Percentiles rank a stretch among this genome's conserved stretches.
These are phyloP conservation scores for Colletotrichum liriopes DNA, from an alignment of 2,329 filamentous ascomycete species.

Conservation along the genomic window DNA sequence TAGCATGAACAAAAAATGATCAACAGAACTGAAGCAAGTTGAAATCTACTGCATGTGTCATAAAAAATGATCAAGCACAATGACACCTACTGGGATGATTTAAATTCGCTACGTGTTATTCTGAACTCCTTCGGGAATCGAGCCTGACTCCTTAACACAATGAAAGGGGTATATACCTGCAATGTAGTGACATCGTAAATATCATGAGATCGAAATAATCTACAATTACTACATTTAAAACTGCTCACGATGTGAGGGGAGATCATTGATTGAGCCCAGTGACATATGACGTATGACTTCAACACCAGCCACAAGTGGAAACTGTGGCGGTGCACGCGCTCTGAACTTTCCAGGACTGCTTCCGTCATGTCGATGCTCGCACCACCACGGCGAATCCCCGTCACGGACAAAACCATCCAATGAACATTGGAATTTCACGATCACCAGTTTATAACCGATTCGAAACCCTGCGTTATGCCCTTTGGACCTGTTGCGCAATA, in stretches of 20 bases:
- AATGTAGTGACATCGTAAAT: background rate
- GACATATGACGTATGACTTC: slow-evolving; percentile 10
- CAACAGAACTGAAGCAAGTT: too few relatives aligned
- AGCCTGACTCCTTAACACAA: background rate
- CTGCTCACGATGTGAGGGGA: background rate
- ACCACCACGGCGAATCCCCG: background rate
- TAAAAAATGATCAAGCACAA: too few relatives aligned
- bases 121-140: background rate
- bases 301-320: slow-evolving; percentile 28
- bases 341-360: slow-evolving; percentile 37
- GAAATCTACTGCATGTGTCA: too few relatives aligned
- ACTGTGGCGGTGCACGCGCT: slow-evolving; percentile 31
- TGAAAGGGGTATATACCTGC: background rate
- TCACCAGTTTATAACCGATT: background rate
- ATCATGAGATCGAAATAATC: background rate
- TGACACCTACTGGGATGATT: too few relatives aligned
- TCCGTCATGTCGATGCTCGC: slow-evolving; percentile 31
- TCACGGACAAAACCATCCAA: slow-evolving; percentile 26
- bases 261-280: background rate
- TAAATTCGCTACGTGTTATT: background rate
- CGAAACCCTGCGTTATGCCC: slow-evolving; percentile 14
- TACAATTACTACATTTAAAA: background rate
- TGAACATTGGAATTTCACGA: slow-evolving; percentile 11
- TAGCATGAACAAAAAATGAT: too few relatives aligned
- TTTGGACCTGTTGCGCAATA: slow-evolving; percentile 17